A percentile compares a stretch with the other conserved stretches of the same genome.
These are phyloP conservation scores for Entonaema liquescens DNA, from an alignment of 495 filamentous ascomycete species.

Conservation along the genomic window DNA sequence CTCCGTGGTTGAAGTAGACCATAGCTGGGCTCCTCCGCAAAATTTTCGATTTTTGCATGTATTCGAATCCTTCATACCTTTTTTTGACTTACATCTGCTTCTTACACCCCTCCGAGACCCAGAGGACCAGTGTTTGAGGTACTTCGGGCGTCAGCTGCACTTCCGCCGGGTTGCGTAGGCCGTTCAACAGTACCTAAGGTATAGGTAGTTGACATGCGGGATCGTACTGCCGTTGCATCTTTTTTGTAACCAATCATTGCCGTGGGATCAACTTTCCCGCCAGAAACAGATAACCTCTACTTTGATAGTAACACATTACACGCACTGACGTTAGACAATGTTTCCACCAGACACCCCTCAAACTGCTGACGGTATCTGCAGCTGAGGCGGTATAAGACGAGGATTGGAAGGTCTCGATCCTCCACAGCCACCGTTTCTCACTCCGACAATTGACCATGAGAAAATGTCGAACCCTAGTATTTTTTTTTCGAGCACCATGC, in stretches of 20 bases:
- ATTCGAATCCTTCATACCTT: conserved; percentile 29
- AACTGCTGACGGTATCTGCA: conserved; percentile 23
- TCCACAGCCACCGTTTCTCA: conserved; percentile 29
- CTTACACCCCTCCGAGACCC: conserved; percentile 21
- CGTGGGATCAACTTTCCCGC: conserved; percentile 15
- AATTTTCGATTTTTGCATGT: conserved; percentile 22
- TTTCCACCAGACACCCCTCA: conserved; percentile 20
- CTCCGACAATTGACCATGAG: conserved; percentile 18
- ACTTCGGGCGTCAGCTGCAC: conserved; percentile 17
- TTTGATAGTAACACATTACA: conserved; percentile 23
- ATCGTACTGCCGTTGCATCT: conserved; percentile 14
- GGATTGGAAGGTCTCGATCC: conserved; percentile 37
- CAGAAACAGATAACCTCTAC: conserved; percentile 21
- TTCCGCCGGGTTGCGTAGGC: conserved; percentile 15
- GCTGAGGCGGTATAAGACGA: conserved; percentile 32
- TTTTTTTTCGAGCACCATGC: conserved; percentile 10
- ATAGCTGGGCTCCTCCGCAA: conserved; percentile 21
- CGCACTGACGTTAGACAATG: conserved; percentile 30
- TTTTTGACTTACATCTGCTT: conserved; percentile 10
- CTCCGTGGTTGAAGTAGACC: conserved; percentile 10
- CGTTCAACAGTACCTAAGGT: conserved; percentile 14
- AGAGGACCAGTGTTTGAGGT: conserved; percentile 23
- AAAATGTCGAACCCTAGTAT: conserved; percentile 10
- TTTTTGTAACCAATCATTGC: conserved; percentile 18
- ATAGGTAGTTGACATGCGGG: conserved; percentile 28